phyloP scores from a whole-genome alignment of 1,284 basidiomycete species.

The Coniophora puteana region DNA sequence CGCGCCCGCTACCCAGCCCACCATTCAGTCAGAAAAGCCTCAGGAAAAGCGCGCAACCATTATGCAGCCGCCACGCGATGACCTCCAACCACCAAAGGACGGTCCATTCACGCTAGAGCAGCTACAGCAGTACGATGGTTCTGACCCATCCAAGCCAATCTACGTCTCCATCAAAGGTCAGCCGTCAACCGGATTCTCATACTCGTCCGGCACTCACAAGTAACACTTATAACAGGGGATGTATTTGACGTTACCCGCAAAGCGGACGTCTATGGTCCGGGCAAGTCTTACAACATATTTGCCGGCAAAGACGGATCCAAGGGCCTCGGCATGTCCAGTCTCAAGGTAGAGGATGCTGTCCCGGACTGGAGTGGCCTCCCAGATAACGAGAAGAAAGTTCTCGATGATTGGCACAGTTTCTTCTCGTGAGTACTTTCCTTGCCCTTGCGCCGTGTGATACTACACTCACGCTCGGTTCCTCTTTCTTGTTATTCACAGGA shows the following conservation, averaged over 20 bases:
- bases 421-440: slow-evolving; percentile 48
- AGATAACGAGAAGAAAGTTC: slow-evolving; percentile 75
- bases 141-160: slow-evolving; percentile 61
- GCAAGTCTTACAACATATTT: slow-evolving; percentile 68
- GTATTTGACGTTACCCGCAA: slow-evolving; percentile 86
- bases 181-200: slow-evolving; percentile 14
- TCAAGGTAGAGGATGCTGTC: slow-evolving; percentile 86
- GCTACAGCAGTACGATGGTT: slow-evolving; percentile 70
- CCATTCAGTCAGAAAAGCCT: slow-evolving; percentile 12
- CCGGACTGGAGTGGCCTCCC: slow-evolving; percentile 82
- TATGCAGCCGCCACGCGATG: slow-evolving; percentile 61
- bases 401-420: slow-evolving; percentile 90
- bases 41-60: slow-evolving; percentile 44
- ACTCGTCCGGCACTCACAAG: slow-evolving; percentile 4
- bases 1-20: slow-evolving; percentile 4
- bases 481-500: slow-evolving; percentile 43
- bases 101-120: slow-evolving; percentile 71
- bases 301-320: slow-evolving; percentile 90
- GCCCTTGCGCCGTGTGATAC: slow-evolving; percentile 1
- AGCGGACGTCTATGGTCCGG: slow-evolving; percentile 77
- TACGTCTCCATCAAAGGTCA: slow-evolving; percentile 88
- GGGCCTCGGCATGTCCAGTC: slow-evolving; percentile 81
- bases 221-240: slow-evolving; percentile 45
- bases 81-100: slow-evolving; percentile 74
- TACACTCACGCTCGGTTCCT: not conserved